Conservation (phyloP, 345 rosid genomes). For the Populus ilicifolia region DNA sequence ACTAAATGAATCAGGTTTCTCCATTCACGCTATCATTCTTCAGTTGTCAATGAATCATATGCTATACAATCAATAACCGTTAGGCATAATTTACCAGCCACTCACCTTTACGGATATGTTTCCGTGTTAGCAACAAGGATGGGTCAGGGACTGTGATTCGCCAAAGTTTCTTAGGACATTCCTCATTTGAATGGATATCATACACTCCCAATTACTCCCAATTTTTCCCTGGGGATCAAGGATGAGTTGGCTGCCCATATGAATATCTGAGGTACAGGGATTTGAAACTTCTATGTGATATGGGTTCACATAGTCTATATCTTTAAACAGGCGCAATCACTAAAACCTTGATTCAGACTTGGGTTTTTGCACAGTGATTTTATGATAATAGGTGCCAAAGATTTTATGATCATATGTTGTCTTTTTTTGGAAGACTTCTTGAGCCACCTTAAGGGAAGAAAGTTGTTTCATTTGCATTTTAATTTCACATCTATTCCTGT, state of each 20-base stretch:
- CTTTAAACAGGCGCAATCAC: not conserved
- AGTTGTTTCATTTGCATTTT: not conserved
- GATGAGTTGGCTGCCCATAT: not conserved
- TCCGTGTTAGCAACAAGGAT: not conserved
- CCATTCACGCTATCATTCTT: not conserved
- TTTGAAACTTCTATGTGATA: not conserved
- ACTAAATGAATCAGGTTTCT: not conserved
- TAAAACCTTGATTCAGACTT: not conserved
- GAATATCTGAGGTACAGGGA: not conserved
- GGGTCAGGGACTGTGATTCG: not conserved
- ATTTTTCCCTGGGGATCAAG: not conserved
- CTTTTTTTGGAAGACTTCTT: not conserved
- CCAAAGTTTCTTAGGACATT: not conserved
- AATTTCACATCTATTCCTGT: not conserved
- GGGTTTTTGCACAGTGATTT: not conserved
- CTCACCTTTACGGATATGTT: not conserved
- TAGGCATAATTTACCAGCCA: not conserved
- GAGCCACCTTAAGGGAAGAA: not conserved
- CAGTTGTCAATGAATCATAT: not conserved
- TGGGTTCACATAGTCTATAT: not conserved
- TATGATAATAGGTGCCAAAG: not conserved
- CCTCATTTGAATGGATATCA: not conserved
- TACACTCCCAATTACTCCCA: not conserved
- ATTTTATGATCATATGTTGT: not conserved
- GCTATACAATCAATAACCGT: not conserved